These are phyloP conservation scores for Kodamaea ohmeri DNA, from an alignment of 1,139 yeast species.

Conservation along the genomic window DNA sequence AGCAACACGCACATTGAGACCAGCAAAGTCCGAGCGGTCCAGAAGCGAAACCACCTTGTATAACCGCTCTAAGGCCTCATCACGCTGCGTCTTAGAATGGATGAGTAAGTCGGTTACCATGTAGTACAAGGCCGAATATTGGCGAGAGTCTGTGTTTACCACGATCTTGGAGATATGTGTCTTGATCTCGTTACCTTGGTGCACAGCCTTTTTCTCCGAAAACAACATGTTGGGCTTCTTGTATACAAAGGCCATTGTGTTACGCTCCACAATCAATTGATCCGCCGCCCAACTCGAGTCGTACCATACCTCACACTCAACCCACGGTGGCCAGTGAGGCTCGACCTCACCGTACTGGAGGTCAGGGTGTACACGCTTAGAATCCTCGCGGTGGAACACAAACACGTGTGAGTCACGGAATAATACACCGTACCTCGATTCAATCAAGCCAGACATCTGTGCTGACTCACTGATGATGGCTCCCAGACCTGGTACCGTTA, in stretches of 20 bases:
- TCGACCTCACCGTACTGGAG: conserved; percentile 23
- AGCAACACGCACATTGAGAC: conserved; percentile 51
- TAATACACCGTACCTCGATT: conserved; percentile 67
- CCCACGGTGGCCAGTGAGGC: conserved; percentile 78
- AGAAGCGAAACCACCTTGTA: conserved; percentile 67
- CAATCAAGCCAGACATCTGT: conserved; percentile 51
- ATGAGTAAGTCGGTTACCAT: conserved; percentile 64
- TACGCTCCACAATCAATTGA: conserved; percentile 60
- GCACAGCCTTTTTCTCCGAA: conserved; percentile 26
- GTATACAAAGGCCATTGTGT: conserved; percentile 59
- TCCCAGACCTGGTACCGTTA: conserved; percentile 51
- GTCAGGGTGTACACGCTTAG: conserved; percentile 22
- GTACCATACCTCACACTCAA: conserved; percentile 71
- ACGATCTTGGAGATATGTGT: conserved; percentile 71
- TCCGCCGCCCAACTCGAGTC: conserved; percentile 56
- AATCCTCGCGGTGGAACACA: conserved; percentile 50
- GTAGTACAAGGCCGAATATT: conserved; percentile 65
- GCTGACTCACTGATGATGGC: conserved; percentile 36
- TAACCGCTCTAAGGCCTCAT: conserved; percentile 55
- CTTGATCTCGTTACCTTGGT: conserved; percentile 30
- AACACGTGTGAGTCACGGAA: conserved; percentile 71
- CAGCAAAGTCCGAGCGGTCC: conserved; percentile 61
- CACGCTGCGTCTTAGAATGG: conserved; percentile 58
- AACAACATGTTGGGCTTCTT: conserved; percentile 68
- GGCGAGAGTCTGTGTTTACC: conserved; percentile 68